Percentiles rank a stretch among this genome's conserved stretches.
Conservation (phyloP, 495 filamentous ascomycete species). For the Podospora appendiculata region DNA sequence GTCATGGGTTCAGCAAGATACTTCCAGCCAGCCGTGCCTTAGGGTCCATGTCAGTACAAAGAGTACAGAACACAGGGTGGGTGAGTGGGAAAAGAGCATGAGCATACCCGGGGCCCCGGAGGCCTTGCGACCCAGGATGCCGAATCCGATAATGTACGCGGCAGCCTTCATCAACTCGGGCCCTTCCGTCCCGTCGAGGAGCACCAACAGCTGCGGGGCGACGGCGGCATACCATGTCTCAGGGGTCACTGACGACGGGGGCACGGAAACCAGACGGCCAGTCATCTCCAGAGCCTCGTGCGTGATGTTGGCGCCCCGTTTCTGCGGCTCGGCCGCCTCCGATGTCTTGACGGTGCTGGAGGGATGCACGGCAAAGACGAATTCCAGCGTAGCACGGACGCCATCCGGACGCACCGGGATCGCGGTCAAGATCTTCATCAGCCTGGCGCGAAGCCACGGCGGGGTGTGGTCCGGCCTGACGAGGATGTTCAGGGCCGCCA, state of each 20-base stretch:
- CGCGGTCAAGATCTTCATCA: conserved; percentile 51
- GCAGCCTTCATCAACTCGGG: conserved; percentile 58
- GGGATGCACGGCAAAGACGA: conserved; percentile 55
- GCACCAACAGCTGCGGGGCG: conserved; percentile 55
- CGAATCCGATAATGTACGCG: conserved; percentile 66
- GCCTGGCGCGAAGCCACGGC: conserved; percentile 40
- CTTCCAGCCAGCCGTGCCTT: conserved; percentile 59
- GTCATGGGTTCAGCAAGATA: conserved; percentile 61
- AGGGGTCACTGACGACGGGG: conserved; percentile 51
- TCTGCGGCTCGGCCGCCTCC: conserved; percentile 33
- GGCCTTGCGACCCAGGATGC: conserved; percentile 58
- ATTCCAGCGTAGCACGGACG: conserved; percentile 62
- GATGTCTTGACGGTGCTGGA: conserved; percentile 29
- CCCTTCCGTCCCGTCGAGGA: conserved; percentile 60
- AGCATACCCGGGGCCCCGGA: conserved; percentile 58
- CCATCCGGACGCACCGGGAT: conserved; percentile 60
- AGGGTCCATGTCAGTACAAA: neutral
- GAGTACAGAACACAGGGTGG: neutral
- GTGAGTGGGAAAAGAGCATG: neutral
- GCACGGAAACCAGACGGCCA: conserved; percentile 53
- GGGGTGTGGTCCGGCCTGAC: conserved; percentile 35
- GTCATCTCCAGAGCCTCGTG: conserved; percentile 65
- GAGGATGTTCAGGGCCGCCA: conserved; percentile 39
- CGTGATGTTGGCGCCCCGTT: conserved; percentile 57
- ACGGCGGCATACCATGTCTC: conserved; percentile 54